phyloP scores from a whole-genome alignment of 192 early-diverging fungal species.

The Rhizoclosmatium globosum region DNA sequence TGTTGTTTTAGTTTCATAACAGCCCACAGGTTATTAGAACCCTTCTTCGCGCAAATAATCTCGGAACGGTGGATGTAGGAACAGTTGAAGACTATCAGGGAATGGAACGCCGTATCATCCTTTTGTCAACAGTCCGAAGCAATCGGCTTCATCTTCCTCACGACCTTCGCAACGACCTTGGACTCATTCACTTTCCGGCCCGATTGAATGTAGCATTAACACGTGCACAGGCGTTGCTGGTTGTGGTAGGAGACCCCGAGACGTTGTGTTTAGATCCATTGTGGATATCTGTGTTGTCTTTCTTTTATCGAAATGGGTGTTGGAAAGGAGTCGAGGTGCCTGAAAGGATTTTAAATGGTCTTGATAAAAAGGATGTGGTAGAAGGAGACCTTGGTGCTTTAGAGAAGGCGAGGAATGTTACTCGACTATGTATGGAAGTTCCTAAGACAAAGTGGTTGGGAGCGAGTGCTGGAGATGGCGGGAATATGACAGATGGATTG shows the following conservation, averaged over 20 bases:
- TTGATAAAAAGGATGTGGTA: not conserved
- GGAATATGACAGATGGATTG: not conserved
- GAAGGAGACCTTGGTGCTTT: not conserved
- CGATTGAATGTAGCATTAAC: constrained; percentile 63
- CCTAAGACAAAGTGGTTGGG: constrained; percentile 12
- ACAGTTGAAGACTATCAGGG: constrained; percentile 64
- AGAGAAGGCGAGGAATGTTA: constrained; percentile 9
- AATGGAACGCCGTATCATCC: constrained; percentile 58
- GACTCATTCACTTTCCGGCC: constrained; percentile 52
- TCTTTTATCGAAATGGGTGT: constrained; percentile 19
- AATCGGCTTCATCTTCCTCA: constrained; percentile 44
- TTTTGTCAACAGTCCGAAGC: constrained; percentile 57
- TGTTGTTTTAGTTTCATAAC: not conserved
- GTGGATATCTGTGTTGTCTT: not conserved
- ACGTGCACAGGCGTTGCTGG: constrained; percentile 43
- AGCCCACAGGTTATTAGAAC: constrained; percentile 38
- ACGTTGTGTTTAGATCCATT: constrained; percentile 9
- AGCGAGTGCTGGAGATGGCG: not conserved
- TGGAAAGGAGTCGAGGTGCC: constrained; percentile 21
- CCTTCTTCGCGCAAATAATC: constrained; percentile 43
- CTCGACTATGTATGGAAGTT: not conserved
- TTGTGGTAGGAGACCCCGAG: constrained; percentile 33
- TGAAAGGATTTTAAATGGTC: not conserved
- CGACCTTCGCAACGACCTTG: constrained; percentile 47
- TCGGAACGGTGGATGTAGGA: constrained; percentile 48